These are phyloP conservation scores for Pythium aphanidermatum DNA, from an alignment of 352 stramenopile genomes.

Conservation along the genomic window DNA sequence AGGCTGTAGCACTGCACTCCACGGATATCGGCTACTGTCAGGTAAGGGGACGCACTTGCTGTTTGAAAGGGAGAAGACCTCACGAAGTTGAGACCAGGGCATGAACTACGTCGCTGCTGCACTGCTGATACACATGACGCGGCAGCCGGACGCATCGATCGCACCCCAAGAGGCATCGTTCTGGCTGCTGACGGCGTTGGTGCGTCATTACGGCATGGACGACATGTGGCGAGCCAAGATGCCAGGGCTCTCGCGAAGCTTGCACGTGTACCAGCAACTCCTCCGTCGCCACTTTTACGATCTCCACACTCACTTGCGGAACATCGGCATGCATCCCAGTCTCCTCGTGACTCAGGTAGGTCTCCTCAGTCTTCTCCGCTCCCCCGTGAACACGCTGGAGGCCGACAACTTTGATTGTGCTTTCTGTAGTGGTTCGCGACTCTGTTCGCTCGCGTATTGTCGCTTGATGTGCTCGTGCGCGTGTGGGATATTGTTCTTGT, in stretches of 20 bases:
- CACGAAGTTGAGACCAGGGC: conserved; percentile 22
- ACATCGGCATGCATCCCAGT: conserved; percentile 80
- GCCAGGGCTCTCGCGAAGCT: conserved; percentile 63
- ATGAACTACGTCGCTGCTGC: conserved; percentile 83
- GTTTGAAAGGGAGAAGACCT: background rate
- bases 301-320: conserved; percentile 49
- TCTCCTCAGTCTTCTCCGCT: too few species aligned
- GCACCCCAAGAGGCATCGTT: conserved; percentile 48
- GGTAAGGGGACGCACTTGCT: conserved; percentile 18
- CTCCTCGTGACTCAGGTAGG: conserved; percentile 69
- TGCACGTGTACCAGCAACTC: conserved; percentile 76
- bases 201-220: conserved; percentile 46
- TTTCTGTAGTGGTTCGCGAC: conserved; percentile 78
- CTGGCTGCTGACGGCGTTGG: conserved; percentile 51
- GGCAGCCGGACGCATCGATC: background rate
- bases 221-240: conserved; percentile 75
- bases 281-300: conserved; percentile 60
- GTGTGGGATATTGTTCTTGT: conserved; percentile 73
- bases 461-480: conserved; percentile 31
- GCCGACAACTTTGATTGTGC: background rate
- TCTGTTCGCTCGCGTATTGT: conserved; percentile 63
- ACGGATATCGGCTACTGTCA: conserved; percentile 75
- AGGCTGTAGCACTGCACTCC: conserved; percentile 42
- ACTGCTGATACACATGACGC: conserved; percentile 42
- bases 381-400: too few species aligned